Percentiles rank a stretch among this genome's conserved stretches.
Conservation (phyloP, 208 protist genomes). For the Trypanosoma conorhini region DNA sequence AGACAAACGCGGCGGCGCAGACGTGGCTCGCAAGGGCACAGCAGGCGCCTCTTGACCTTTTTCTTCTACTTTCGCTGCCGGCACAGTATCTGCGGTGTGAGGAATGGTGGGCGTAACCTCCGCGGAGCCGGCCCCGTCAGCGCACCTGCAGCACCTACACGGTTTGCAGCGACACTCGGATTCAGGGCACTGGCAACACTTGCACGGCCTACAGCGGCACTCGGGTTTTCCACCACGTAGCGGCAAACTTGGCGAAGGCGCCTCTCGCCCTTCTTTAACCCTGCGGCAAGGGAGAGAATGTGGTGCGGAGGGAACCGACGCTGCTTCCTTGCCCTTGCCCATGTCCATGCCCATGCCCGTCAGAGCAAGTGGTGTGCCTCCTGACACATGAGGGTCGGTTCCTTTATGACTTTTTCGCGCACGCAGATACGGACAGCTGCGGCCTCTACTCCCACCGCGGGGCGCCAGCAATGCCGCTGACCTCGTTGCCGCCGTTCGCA, state of each 20-base stretch:
- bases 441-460: background rate
- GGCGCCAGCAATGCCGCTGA: background rate
- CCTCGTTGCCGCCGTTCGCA: background rate
- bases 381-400: background rate
- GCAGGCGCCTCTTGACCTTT: background rate
- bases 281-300: slow-evolving; percentile 12
- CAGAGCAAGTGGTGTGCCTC: slow-evolving; percentile 2
- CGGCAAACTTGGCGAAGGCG: background rate
- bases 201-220: slow-evolving; percentile 12
- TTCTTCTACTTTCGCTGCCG: slow-evolving; percentile 17
- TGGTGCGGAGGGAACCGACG: slow-evolving; percentile 1
- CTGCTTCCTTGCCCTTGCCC: background rate
- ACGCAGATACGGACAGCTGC: background rate
- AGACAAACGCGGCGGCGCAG: slow-evolving; percentile 2
- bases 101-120: background rate
- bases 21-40: background rate
- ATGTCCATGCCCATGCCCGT: background rate
- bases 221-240: slow-evolving; percentile 1
- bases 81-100: background rate
- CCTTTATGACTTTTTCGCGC: background rate
- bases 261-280: slow-evolving; percentile 1
- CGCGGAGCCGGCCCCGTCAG: background rate
- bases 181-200: slow-evolving; percentile 2
- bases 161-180: slow-evolving; percentile 8
- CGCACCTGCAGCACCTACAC: slow-evolving; percentile 10